Percentiles rank a stretch among this genome's conserved stretches.
phyloP scores from a whole-genome alignment of 139 green algal genomes.

The Tetraselmis striata region DNA sequence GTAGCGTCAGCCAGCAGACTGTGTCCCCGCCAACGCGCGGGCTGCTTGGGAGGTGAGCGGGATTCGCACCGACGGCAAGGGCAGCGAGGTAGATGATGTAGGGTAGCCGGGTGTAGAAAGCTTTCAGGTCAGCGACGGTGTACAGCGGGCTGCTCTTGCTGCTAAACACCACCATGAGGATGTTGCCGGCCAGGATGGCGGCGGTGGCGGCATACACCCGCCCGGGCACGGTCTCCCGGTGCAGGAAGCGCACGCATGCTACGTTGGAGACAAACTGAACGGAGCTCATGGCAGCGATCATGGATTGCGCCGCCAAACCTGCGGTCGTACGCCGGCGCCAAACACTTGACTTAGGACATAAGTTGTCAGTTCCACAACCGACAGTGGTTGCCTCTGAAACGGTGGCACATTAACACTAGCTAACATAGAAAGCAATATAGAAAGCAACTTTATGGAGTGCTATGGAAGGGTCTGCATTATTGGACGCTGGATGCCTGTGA shows the following conservation, averaged over 20 bases:
- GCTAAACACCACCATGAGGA: slow-evolving; percentile 11
- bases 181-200: slow-evolving; percentile 3
- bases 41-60: too few species aligned
- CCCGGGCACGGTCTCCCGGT: background rate
- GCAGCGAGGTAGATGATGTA: background rate
- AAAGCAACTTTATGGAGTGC: too few species aligned
- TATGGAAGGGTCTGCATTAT: too few species aligned
- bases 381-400: too few species aligned
- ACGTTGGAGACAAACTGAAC: slow-evolving; percentile 8
- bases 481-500: too few species aligned
- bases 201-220: background rate
- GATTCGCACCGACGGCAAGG: background rate
- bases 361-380: too few species aligned
- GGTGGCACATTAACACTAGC: too few species aligned
- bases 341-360: too few species aligned
- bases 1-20: too few species aligned
- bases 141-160: slow-evolving; percentile 12
- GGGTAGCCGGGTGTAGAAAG: background rate
- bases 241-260: background rate
- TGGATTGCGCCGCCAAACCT: slow-evolving; percentile 10
- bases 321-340: too few species aligned
- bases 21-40: too few species aligned
- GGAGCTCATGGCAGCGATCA: slow-evolving; percentile 4
- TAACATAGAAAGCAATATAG: too few species aligned
- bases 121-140: background rate